Base-by-base conservation (phyloP, 441 rosid species). In the Omphalea diandra region DNA sequence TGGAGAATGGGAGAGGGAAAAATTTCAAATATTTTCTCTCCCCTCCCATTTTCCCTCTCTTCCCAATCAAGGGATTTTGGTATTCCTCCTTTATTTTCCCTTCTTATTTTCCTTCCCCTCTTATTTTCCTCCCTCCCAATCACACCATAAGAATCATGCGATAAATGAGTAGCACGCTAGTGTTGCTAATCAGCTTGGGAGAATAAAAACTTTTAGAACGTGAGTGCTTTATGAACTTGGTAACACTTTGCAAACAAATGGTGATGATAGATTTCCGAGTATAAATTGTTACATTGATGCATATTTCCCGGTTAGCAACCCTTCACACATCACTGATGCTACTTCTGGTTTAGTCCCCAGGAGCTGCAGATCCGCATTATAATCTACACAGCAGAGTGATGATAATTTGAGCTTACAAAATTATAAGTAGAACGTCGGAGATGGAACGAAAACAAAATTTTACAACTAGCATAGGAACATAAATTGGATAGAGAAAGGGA, bases 341-440 rank as follows among this genome's bases (percentile, higher is more conserved):
- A 56, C 57, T 27, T 67, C 22, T 32, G 9, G 22, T 46, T 41
- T 22, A 49, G 17, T 26, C 58, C 32, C 29, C 38, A 27, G 10
- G 29, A 9, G 44, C 36, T 27, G 33, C 26, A 33, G 27, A 18
- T 65, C 76, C 32, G 61, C 65, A 26, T 38, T 44, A 27, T 57
- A 67, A 71, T 80, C 76, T 67, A 38, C 75, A 79, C 9, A 22
- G 26, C 43, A 18, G 8, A 57, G 69, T 5, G 10, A 41, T 11
- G 9, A 41, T 17, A 41, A 15, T 5, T 29, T 24, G n/a, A 47
- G 35, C 40, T 10, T 22, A 47, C 47, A 20, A 22, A 31, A 65
- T 12, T 44, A 54, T 7, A 50, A 29, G 27, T 6, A 57, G 53
- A 7, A 57, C 10, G 24, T 17, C 27, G 18, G 35, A 20, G 29